These are phyloP conservation scores for Irpex lacteus DNA, from an alignment of 1,284 basidiomycete genomes.

Conservation along the genomic window DNA sequence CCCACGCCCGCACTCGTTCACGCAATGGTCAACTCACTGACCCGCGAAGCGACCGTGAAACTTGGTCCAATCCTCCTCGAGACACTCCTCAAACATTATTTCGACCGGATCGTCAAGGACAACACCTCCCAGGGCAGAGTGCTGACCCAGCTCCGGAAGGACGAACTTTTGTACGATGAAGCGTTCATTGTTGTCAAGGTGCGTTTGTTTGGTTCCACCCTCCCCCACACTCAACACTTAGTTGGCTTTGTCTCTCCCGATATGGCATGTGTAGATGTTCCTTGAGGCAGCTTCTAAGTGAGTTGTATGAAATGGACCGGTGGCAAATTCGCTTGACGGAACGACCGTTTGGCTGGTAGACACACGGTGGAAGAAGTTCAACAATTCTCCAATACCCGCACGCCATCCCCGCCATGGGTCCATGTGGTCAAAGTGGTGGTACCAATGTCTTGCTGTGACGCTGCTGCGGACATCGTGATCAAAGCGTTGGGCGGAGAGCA, in stretches of 20 bases:
- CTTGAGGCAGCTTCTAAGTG: constrained; percentile 44
- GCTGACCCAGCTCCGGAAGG: constrained; percentile 54
- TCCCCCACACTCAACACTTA: not conserved
- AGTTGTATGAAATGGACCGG: constrained; percentile 5
- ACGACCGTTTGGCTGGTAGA: constrained; percentile 23
- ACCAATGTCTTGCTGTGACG: constrained; percentile 71
- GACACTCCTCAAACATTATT: constrained; percentile 81
- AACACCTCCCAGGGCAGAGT: constrained; percentile 25
- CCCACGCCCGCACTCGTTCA: not conserved
- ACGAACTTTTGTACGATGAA: constrained; percentile 82
- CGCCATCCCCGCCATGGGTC: constrained; percentile 88
- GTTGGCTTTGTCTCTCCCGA: not conserved
- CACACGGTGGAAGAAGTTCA: constrained; percentile 88
- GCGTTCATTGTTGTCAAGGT: constrained; percentile 82
- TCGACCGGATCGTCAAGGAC: constrained; percentile 59
- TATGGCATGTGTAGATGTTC: constrained; percentile 36
- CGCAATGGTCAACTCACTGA: constrained; percentile 43
- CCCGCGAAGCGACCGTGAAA: constrained; percentile 58
- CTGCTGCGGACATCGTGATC: constrained; percentile 78
- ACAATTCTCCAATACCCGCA: constrained; percentile 81
- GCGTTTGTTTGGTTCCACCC: constrained; percentile 4
- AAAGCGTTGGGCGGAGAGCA: constrained; percentile 84
- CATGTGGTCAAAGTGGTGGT: constrained; percentile 76
- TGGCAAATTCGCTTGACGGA: not conserved
- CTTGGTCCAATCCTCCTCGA: constrained; percentile 76